Evolutionary conservation across 1,139 yeast genomes (phyloP), one percentile per base, ranked within the genome.

Genomic region (Saccharomyces hybrid): DNA sequence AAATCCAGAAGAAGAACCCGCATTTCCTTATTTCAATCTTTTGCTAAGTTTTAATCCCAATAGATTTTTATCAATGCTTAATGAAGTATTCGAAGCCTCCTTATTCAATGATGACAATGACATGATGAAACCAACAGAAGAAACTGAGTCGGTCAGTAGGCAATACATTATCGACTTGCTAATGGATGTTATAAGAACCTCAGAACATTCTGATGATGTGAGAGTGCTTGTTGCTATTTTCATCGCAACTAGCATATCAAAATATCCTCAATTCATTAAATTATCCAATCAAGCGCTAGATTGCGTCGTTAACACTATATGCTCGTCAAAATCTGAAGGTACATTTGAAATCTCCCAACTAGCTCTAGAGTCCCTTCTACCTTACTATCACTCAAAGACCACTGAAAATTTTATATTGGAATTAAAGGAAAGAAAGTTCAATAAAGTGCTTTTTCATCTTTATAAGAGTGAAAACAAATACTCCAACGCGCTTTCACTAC

Each of bases 201-300:
- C 55, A 38, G 49, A 48, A 5, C 31, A 56, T 32, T 55, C 46
- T 30, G 53, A 49, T 51, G 71, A 67, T 48, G 53, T 62, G 14
- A 38, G 14, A 11, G 62, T 65, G 23, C 78, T 78, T 55, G 70
- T 88, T 54, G 78, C 87, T n/a, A 78, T 88, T 5, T 90, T 90
- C 63, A 72, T 90, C 31, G 87, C 89, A 0, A 68, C 91, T 53
- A 88, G 87, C 65, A 82, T 84, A 58, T 84, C 96, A 2, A 89
- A 89, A 67, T 90, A 86, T 65, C 75, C 82, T 2, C 97, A 90
- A 68, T 89, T 86, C 59, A 76, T 90, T 13, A 74, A 88, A 47
- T 70, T 89, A 2, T 80, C 91, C 0, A 91, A 85, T 52, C 75
- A 82, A 4, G 71, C 74, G 1, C 67, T 86, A 47, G 75, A 77